Percentiles rank a stretch among this genome's conserved stretches.
These are phyloP conservation scores for Onygena corvina DNA, from an alignment of 2,329 filamentous ascomycete species.

Conservation along the genomic window DNA sequence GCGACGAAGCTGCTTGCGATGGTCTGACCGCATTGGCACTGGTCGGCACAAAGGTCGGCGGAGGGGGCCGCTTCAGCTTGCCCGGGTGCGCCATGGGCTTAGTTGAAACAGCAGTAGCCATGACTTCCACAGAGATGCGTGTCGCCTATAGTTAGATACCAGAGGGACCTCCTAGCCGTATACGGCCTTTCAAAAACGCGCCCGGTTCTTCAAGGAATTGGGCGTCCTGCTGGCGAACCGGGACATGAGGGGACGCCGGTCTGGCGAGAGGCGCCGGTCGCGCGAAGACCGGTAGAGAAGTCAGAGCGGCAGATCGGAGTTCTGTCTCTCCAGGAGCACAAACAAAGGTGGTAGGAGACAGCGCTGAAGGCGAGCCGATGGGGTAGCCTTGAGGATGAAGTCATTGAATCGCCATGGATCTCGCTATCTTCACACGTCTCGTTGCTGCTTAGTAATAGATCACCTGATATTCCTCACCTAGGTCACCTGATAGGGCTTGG, in stretches of 20 bases:
- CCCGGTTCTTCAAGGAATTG: slow-evolving; percentile 1
- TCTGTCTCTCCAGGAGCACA: neutral
- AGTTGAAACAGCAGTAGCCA: slow-evolving; percentile 36
- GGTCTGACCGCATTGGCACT: slow-evolving; percentile 46
- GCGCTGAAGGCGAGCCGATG: neutral
- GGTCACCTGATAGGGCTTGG: neutral
- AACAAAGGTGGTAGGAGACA: neutral
- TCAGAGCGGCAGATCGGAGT: too few species aligned
- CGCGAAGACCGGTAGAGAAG: neutral
- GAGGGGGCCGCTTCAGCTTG: slow-evolving; percentile 59
- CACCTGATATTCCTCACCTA: too few species aligned
- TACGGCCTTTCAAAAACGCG: neutral
- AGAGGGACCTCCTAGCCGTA: neutral
- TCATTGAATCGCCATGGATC: slow-evolving; percentile 3
- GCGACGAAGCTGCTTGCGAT: slow-evolving; percentile 49
- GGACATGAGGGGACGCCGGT: slow-evolving; percentile 14
- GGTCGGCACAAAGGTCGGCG: slow-evolving; percentile 50
- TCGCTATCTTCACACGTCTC: neutral
- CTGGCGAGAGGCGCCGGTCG: slow-evolving; percentile 3
- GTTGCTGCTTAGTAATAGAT: slow-evolving; percentile 4
- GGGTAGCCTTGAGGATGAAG: slow-evolving; percentile 4
- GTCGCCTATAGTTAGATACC: neutral
- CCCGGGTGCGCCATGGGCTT: slow-evolving; percentile 32
- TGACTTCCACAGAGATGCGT: slow-evolving; percentile 15
- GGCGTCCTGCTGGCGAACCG: slow-evolving; percentile 7